Evolutionary conservation across 2,329 filamentous ascomycete genomes (phyloP).

Genomic region (Stemphylium vesicarium): DNA sequence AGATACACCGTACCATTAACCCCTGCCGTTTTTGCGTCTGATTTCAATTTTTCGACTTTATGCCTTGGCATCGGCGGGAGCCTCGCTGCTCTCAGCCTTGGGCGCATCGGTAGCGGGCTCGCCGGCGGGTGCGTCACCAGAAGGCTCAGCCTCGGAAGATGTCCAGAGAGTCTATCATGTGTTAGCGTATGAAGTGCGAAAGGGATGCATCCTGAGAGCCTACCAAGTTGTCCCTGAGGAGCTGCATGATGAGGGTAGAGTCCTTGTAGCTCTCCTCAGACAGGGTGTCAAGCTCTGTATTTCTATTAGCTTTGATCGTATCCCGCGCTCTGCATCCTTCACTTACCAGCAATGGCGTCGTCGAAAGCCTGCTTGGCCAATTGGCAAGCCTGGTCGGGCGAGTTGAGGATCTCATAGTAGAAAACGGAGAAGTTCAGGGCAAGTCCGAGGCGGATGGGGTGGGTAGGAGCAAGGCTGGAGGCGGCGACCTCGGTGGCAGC

Average conservation of each 20-base stretch:
- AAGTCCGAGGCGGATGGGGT: conserved; percentile 90
- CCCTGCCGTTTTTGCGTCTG: conserved; percentile 43
- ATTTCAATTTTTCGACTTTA: conserved; percentile 34
- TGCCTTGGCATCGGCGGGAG: conserved; percentile 69
- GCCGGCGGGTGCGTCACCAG: conserved; percentile 61
- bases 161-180: conserved; percentile 89
- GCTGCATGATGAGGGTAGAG: conserved; percentile 98
- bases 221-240: conserved; percentile 94
- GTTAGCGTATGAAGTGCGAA: neutral
- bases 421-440: conserved; percentile 98
- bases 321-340: neutral
- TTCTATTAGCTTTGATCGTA: conserved; percentile 24
- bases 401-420: conserved; percentile 99
- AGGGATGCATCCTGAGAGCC: conserved; percentile 17
- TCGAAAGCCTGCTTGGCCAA: conserved; percentile 95
- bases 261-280: conserved; percentile 99
- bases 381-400: conserved; percentile 96
- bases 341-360: conserved; percentile 86
- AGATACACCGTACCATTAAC: conserved; percentile 42
- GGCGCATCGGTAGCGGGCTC: conserved; percentile 61
- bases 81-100: conserved; percentile 48
- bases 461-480: conserved; percentile 87
- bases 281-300: conserved; percentile 86
- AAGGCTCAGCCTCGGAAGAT: conserved; percentile 93
- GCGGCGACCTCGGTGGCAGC: conserved; percentile 87